Base-by-base conservation (phyloP, 768 basidiomycete species). In the Phaffia australis region DNA sequence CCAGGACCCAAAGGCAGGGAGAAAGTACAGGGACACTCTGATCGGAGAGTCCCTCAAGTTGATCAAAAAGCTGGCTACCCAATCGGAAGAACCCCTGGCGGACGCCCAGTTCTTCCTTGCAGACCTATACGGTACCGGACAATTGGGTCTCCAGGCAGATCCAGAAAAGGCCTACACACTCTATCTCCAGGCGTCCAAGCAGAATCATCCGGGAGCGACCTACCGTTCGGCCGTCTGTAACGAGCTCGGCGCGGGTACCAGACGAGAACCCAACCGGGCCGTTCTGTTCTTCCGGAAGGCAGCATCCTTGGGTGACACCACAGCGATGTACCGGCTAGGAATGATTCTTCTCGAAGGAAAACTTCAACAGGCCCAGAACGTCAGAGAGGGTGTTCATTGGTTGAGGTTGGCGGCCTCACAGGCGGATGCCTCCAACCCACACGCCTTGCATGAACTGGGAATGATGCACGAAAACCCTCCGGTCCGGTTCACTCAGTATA, bases 261-360 rank as follows among this genome's bases (percentile, higher is more conserved):
- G 87, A 71, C 82, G 85, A 71, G 94, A 98, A 73, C 85, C 85
- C 0, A 81, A 85, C 25, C 83, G 95, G 55, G 95, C 95, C 9
- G 86, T 91, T 30, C 86, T 91, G 5, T 97, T 99, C 75, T 98
- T 97, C 78, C 85, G 93, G 68, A 97, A 97, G 76, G 89, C 95
- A 4, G 92, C 92, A 11, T 91, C 91, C 1, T 79, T 98, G 47
- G 93, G 93, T 23, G 95, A 98, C 75, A 97, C 94, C 0, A 85
- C 94, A 30, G 95, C 92, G 3, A 99, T 98, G 95, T 98, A 95
- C 80, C 98, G 98, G 76, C 84, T 99, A n/a, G 92, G 92, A n/a
- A 93, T 95, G 87, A 88, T 97, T 70, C 81, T 95, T 35, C 81
- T 98, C 25, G 83, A 88, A 47, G 94, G 93, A 15, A 77, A 84